Conservation (phyloP, 2,329 filamentous ascomycete genomes). For the Colletotrichum sp. region DNA sequence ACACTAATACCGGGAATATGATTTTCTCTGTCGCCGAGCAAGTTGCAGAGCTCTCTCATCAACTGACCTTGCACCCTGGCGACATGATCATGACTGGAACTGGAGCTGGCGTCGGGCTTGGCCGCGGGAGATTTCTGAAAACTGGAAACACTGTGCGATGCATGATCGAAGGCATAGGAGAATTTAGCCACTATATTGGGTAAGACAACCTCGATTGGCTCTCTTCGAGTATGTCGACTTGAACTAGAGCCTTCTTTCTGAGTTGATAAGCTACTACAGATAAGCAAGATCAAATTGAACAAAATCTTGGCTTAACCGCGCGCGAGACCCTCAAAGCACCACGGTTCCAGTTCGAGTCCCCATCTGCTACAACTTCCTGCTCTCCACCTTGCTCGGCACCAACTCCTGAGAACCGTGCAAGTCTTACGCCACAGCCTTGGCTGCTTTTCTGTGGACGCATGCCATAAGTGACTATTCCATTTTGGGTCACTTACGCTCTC, state of each 20-base stretch:
- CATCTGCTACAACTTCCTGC: neutral
- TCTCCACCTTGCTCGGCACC: neutral
- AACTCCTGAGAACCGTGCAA: neutral
- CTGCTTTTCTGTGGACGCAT: neutral
- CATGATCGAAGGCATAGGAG: neutral
- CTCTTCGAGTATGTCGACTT: neutral
- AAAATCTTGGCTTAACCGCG: neutral
- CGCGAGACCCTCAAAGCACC: neutral
- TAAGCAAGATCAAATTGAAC: neutral
- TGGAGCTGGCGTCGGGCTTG: neutral
- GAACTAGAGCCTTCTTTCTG: neutral
- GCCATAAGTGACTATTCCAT: neutral
- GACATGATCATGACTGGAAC: neutral
- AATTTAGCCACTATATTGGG: neutral
- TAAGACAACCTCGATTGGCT: neutral
- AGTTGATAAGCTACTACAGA: neutral
- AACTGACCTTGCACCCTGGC: neutral
- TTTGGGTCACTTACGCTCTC: neutral
- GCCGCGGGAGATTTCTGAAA: neutral
- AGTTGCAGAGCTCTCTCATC: neutral
- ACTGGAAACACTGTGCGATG: neutral
- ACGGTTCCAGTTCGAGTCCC: neutral
- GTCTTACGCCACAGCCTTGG: neutral
- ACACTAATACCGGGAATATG: neutral
- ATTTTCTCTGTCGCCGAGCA: neutral